Base-by-base conservation (phyloP, 2,329 filamentous ascomycete species). In the Nemania sp. region DNA sequence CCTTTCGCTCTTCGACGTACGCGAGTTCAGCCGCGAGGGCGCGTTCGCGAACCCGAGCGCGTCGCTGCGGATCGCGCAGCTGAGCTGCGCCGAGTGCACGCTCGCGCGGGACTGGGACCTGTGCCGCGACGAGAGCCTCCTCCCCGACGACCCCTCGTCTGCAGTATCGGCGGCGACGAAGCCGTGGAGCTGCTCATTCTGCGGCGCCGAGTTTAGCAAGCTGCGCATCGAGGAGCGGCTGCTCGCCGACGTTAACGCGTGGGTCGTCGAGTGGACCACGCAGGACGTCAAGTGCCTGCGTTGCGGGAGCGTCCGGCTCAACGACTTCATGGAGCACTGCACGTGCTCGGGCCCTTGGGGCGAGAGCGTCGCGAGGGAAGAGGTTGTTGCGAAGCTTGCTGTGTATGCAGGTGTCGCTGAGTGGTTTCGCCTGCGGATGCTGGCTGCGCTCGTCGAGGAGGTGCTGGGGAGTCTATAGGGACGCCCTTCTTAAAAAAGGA, bases 291-390 rank as follows among this genome's bases (percentile, higher is more conserved):
- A 92, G 76, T 99, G 95, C 67, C 73, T 71, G 32, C 81, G 83
- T 60, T 90, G 87, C 74, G 86, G 83, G 34, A 91, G 91, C 68
- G 76, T 97, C 40, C 81, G 92, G 72, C 82, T 91, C 42, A 98
- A 97, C 73, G 94, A 97, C 71, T 96, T 98, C 69, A 92, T 95
- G 87, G 94, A 97, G 75, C 93, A 98, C 76, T 99, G 96, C 76
- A 90, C 88, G 11, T 99, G 95, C 79, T 91, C 91, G 63, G 95
- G 95, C 3, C 84, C 85, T 60, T 99, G 95, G 95, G 83, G 82
- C 17, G 86, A 86, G 66, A 91, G 87, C 18, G 81, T 93, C 61
- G 84, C 88, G 67, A 81, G 83, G 65, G 85, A 83, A 32, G 90
- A 90, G 29, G 78, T 94, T 25, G 76, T 84, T 70, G 85, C 80